phyloP scores from a whole-genome alignment of 192 early-diverging fungal species.

The Gorgonomyces haynaldii region DNA sequence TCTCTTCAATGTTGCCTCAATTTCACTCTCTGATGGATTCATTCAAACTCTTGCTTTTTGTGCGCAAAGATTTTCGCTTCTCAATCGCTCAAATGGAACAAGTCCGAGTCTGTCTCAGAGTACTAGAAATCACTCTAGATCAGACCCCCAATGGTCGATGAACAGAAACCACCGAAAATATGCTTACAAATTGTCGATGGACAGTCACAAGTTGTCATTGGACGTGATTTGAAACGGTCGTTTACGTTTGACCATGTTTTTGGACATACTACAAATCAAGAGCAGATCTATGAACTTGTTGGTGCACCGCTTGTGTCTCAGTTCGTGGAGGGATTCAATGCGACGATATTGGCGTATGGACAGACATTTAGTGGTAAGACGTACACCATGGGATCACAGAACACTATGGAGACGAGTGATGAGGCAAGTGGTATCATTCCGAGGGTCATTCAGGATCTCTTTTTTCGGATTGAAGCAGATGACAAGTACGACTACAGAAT shows the following conservation, averaged over 20 bases:
- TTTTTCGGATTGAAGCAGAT: slow-evolving; percentile 15
- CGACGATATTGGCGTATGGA: slow-evolving; percentile 61
- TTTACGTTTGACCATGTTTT: slow-evolving; percentile 66
- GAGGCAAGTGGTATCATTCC: slow-evolving; percentile 36
- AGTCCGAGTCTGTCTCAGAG: no score
- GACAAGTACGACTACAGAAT: slow-evolving; percentile 17
- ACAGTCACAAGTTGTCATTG: slow-evolving; percentile 54
- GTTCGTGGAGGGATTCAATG: slow-evolving; percentile 90
- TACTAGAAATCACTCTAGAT: no score
- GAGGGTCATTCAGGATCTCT: slow-evolving; percentile 29
- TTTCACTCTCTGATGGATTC: no score
- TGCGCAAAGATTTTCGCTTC: no score
- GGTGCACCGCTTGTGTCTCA: slow-evolving; percentile 48
- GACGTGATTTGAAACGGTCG: slow-evolving; percentile 13
- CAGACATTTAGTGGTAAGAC: slow-evolving; percentile 46
- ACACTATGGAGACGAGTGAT: slow-evolving; percentile 5
- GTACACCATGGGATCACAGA: slow-evolving; percentile 39
- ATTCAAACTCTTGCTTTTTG: no score
- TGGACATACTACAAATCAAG: slow-evolving; percentile 37
- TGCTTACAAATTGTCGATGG: slow-evolving; percentile 26
- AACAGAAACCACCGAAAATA: not conserved
- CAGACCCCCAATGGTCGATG: no score
- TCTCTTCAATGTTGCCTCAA: no score
- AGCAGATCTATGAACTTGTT: slow-evolving; percentile 44
- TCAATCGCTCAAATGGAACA: no score